Conservation (phyloP, 2,329 filamentous ascomycete species). For the Botryosphaeria agaves region DNA sequence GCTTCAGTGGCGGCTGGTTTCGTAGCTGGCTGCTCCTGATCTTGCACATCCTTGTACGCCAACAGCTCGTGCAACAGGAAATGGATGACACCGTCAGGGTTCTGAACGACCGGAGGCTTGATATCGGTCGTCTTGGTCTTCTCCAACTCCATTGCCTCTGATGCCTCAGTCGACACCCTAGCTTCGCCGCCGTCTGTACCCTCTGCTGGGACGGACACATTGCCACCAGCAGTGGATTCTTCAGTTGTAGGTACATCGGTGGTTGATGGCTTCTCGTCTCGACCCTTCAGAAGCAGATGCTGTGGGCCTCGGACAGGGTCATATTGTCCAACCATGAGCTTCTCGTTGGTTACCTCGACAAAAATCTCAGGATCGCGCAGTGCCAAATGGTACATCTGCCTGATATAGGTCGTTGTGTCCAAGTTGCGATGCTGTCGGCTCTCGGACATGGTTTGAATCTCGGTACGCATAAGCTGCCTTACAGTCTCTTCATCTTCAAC, state of each 20-base stretch:
- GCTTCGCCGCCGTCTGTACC: slow-evolving; percentile 22
- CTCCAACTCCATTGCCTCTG: slow-evolving; percentile 25
- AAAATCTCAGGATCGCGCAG: slow-evolving; percentile 74
- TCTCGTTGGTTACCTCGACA: slow-evolving; percentile 72
- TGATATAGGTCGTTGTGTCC: slow-evolving; percentile 58
- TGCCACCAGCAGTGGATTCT: slow-evolving; percentile 1
- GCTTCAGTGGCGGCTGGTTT: slow-evolving; percentile 24
- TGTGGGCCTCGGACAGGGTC: slow-evolving; percentile 36
- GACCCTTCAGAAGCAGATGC: slow-evolving; percentile 34
- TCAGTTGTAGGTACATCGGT: not conserved
- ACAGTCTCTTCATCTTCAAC: slow-evolving; percentile 86
- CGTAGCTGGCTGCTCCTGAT: slow-evolving; percentile 44
- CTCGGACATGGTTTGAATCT: slow-evolving; percentile 68
- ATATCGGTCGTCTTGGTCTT: slow-evolving; percentile 49
- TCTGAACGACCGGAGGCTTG: slow-evolving; percentile 74
- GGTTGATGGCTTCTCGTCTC: slow-evolving; percentile 12
- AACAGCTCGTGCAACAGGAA: slow-evolving; percentile 86
- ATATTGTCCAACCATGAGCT: slow-evolving; percentile 55
- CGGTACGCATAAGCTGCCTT: slow-evolving; percentile 78
- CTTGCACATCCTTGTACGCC: slow-evolving; percentile 82
- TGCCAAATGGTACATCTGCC: slow-evolving; percentile 61
- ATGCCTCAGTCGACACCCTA: slow-evolving; percentile 8
- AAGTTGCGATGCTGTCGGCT: slow-evolving; percentile 27
- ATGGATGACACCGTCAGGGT: slow-evolving; percentile 87
- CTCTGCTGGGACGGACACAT: slow-evolving; percentile 4